phyloP scores from a whole-genome alignment of 192 early-diverging fungal species.

The Coemansia sp. region DNA sequence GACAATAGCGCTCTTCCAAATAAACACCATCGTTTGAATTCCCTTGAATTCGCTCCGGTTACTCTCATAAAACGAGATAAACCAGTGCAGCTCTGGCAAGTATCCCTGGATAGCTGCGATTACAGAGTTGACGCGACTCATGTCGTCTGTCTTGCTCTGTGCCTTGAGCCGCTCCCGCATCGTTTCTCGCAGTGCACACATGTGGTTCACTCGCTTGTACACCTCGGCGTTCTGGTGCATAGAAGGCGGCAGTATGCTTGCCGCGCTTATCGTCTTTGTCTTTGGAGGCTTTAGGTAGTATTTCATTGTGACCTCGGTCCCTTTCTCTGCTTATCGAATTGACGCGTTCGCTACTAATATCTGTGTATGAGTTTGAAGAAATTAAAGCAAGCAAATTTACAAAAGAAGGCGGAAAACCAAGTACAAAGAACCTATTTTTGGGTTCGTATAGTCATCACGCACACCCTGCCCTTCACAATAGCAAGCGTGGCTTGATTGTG shows the following conservation, averaged over 20 bases:
- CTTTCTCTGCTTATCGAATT: background rate
- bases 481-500: background rate
- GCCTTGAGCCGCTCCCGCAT: slow-evolving; percentile 52
- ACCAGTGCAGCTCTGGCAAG: slow-evolving; percentile 52
- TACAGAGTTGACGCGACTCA: slow-evolving; percentile 26
- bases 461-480: background rate
- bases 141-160: slow-evolving; percentile 48
- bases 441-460: background rate
- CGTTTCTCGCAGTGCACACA: slow-evolving; percentile 49
- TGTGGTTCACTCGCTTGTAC: slow-evolving; percentile 40
- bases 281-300: slow-evolving; percentile 51
- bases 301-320: slow-evolving; percentile 18
- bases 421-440: background rate
- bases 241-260: slow-evolving; percentile 36
- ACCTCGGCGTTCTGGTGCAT: slow-evolving; percentile 51
- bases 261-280: slow-evolving; percentile 39
- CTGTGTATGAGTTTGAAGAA: background rate
- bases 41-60: slow-evolving; percentile 39
- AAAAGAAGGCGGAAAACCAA: background rate
- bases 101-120: slow-evolving; percentile 39
- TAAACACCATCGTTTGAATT: slow-evolving; percentile 43
- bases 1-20: slow-evolving; percentile 55
- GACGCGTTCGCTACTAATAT: background rate
- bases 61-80: slow-evolving; percentile 36
- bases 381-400: background rate